These are phyloP conservation scores for Thraustochytrium striatum DNA, from an alignment of 352 stramenopile species.

Conservation along the genomic window DNA sequence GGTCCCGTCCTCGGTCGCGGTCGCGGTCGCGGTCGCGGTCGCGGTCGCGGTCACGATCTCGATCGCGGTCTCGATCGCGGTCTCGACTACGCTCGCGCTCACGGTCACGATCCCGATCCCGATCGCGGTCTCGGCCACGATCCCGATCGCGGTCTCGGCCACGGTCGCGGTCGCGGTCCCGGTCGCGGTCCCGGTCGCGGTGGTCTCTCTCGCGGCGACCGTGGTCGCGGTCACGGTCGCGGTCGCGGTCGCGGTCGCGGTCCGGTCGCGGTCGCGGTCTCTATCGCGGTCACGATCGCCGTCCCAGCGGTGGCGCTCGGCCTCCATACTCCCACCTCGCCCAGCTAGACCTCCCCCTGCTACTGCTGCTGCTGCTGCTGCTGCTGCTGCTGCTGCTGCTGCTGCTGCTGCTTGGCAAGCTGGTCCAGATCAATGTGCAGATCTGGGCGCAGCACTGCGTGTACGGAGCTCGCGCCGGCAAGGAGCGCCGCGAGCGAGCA, in stretches of 20 bases:
- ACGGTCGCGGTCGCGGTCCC: too few species aligned
- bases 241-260: too few species aligned
- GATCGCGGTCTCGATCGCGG: not conserved
- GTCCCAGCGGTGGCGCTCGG: too few species aligned
- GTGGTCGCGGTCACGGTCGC: too few species aligned
- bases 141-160: too few species aligned
- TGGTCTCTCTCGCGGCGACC: too few species aligned
- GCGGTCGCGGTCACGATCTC: not conserved
- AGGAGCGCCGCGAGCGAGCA: slow-evolving; percentile 9
- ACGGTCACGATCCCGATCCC: too few species aligned
- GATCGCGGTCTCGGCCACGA: too few species aligned
- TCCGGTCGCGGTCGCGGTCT: too few species aligned
- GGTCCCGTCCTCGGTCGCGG: not conserved
- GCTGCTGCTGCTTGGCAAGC: not conserved
- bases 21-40: not conserved
- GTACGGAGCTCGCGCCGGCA: not conserved
- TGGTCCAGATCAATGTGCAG: slow-evolving; percentile 17
- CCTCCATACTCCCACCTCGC: not conserved
- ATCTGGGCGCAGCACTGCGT: slow-evolving; percentile 7
- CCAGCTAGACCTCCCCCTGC: not conserved
- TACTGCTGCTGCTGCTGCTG: not conserved
- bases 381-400: not conserved
- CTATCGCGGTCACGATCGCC: too few species aligned
- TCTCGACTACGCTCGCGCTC: too few species aligned
- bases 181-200: too few species aligned